phyloP scores from a whole-genome alignment of 805 yeast species.

The Pichia manshurica region DNA sequence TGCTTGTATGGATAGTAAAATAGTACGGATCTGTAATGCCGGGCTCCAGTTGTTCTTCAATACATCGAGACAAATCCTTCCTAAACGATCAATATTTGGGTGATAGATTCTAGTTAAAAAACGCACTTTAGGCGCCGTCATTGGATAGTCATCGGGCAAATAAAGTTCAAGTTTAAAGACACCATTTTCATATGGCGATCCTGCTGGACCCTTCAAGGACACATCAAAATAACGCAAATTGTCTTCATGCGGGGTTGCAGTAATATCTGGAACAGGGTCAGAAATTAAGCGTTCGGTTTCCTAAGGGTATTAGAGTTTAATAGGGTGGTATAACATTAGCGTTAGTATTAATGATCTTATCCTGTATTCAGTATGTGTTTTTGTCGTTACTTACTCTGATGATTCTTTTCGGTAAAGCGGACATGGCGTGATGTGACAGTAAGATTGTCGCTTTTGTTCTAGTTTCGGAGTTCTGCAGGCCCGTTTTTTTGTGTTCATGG shows the following conservation, averaged over 20 bases:
- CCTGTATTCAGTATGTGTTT: no score
- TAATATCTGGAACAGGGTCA: constrained; percentile 96
- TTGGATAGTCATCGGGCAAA: constrained; percentile 95
- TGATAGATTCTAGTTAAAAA: constrained; percentile 92
- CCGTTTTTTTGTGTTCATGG: no score
- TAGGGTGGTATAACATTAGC: not conserved
- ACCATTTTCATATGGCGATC: constrained; percentile 86
- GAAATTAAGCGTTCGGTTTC: constrained; percentile 89
- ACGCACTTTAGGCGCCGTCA: constrained; percentile 96
- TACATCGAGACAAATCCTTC: constrained; percentile 93
- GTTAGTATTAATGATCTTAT: no score
- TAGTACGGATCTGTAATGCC: constrained; percentile 91
- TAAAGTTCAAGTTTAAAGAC: constrained; percentile 76
- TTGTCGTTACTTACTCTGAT: constrained; percentile 70
- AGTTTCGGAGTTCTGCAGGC: no score
- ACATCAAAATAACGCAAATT: constrained; percentile 91
- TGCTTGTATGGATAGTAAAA: constrained; percentile 87
- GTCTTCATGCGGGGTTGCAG: constrained; percentile 90
- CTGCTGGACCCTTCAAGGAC: constrained; percentile 82
- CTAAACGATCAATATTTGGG: constrained; percentile 92
- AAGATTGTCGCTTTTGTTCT: no score
- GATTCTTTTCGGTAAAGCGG: constrained; percentile 77
- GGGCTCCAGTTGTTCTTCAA: constrained; percentile 96
- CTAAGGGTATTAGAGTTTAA: constrained; percentile 28
- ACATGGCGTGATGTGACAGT: constrained; percentile 36